Base-by-base conservation (phyloP, 169 alveolate genomes). In the Babesia bovis region DNA sequence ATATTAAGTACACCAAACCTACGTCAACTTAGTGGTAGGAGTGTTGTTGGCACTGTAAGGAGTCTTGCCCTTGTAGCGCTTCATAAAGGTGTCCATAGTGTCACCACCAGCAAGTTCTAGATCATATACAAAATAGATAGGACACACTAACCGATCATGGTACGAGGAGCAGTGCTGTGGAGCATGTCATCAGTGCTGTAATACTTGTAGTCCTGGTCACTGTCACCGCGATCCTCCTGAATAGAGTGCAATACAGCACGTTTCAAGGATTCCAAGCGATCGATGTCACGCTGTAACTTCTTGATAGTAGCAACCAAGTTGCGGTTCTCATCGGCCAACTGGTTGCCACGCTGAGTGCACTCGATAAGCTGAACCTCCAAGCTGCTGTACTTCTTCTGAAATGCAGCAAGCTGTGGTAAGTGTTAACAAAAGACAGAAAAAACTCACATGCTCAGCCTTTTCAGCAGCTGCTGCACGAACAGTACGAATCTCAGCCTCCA, bases 281-380 rank as follows among this genome's bases (percentile, higher is more conserved):
- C 90, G 19, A 91, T 83, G 67, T 91, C 94, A 32, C 85, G 79
- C 53, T 91, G 90, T 50, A 91, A 84, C 73, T 87, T 90, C 75
- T 89, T 89, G 38, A 87, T 85, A 23, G 94, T 85, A 30, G 83
- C 60, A 15, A 91, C 76, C 35, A 91, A 73, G 45, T 90, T 89
- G 50, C 86, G 86, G 87, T 91, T 91, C 76, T 91, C 96, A 44
- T 90, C 94, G 0, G 92, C 83, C 57, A 91, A 53, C 40, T 87
- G 94, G 66, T 91, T 85, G 35, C 91, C 93, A n/a, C 94, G 77
- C 73, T 91, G 96, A 21, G 91, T 90, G 41, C 88, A 61, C 61
- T 91, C 94, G 33, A 91, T 78, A 47, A 91, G 78, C 73, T 91
- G 94, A 13, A 86, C 96, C 50, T 91, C 96, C 40, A 91, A 68